Evolutionary conservation across 2,329 filamentous ascomycete genomes (phyloP), one percentile per base, ranked within the genome.

Genomic region (Pestalotiopsis sp.): DNA sequence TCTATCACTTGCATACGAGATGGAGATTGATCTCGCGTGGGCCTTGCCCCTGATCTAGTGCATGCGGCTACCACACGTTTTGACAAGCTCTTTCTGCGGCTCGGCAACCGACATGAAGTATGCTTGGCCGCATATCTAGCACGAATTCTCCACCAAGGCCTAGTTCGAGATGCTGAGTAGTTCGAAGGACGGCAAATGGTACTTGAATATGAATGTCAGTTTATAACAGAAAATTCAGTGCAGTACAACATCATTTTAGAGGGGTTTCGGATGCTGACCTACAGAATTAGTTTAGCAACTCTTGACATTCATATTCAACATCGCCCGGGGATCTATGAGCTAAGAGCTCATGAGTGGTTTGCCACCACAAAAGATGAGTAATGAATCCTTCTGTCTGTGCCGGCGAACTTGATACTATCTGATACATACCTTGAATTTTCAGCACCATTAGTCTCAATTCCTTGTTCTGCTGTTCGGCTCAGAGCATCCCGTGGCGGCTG

Each of bases 1-100:
- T n/a, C 4, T n/a, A n/a, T 52, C 45, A 52, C 45, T 52, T 52
- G n/a, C 45, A 52, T 52, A 52, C 23, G 6, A 23, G 17, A n/a
- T 52, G 9, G 20, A 9, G 57, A 65, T 65, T 69, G 65, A 62
- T 61, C 68, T 68, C 64, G 71, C 66, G 60, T 45, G 67, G 69
- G 70, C 60, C 9, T 41, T 57, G 4, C 45, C 41, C 17, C 14
- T 27, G 39, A n/a, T 49, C 61, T 14, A 17, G 25, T 23, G 5
- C 5, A 23, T 27, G 13, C 31, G 57, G 31, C 23, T 14, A 36
- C 25, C 23, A 60, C 57, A 60, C 57, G 31, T 60, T 36, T 60
- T n/a, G 5, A 52, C 45, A 11, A 20, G 45, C 45, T 52, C 45
- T 20, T 52, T 9, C 45, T 52, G 45, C 45, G 7, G 45, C 14